A percentile compares a stretch with the other conserved stretches of the same genome.
Conservation (phyloP, 2,329 filamentous ascomycete species). For the Talaromyces verruculosus region DNA sequence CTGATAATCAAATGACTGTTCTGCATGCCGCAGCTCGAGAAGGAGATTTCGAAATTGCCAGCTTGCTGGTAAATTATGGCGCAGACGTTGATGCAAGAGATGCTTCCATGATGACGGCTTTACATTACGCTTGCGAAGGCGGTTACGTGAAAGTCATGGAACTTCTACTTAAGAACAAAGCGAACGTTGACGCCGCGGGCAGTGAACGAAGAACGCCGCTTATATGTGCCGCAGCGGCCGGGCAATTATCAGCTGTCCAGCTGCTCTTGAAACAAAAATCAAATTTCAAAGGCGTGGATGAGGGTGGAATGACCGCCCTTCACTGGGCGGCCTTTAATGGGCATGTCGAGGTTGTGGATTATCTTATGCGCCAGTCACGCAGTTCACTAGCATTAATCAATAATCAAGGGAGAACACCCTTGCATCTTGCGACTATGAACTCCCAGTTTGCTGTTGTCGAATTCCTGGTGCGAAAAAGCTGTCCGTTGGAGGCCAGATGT, state of each 20-base stretch:
- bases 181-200: conserved; percentile 35
- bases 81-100: conserved; percentile 42
- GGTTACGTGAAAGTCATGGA: conserved; percentile 31
- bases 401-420: conserved; percentile 33
- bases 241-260: conserved; percentile 30
- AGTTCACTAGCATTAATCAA: conserved; percentile 31
- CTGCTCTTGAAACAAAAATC: conserved; percentile 37
- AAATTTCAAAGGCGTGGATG: conserved; percentile 29
- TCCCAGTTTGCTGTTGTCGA: conserved; percentile 41
- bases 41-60: conserved; percentile 36
- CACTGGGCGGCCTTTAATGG: conserved; percentile 44
- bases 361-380: conserved; percentile 34
- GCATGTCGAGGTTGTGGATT: conserved; percentile 37
- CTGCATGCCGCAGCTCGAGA: conserved; percentile 37
- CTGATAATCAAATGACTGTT: conserved; percentile 35
- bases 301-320: conserved; percentile 39
- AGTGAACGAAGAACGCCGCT: conserved; percentile 35
- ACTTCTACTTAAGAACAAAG: conserved; percentile 35
- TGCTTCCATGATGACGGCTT: conserved; percentile 36
- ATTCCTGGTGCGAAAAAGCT: conserved; percentile 36
- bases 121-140: conserved; percentile 38
- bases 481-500: conserved; percentile 34
- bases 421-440: conserved; percentile 40
- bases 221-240: conserved; percentile 37
- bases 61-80: conserved; percentile 33